A percentile compares a stretch with the other conserved stretches of the same genome.
These are phyloP conservation scores for Diaporthe vaccinii DNA, from an alignment of 2,329 filamentous ascomycete genomes.

Conservation along the genomic window DNA sequence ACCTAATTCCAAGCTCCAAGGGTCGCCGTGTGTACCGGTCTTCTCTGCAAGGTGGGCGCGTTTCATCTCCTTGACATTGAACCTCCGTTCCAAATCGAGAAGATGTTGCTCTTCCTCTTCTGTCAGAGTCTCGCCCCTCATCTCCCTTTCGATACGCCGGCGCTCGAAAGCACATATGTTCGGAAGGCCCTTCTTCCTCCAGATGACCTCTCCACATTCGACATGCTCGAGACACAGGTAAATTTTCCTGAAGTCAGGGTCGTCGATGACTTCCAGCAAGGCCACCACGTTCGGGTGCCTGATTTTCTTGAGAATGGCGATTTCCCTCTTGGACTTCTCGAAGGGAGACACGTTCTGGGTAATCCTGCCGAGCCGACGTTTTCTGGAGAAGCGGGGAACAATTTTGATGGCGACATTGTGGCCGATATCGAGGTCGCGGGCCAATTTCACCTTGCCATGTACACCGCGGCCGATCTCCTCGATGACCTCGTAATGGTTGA, in stretches of 20 bases:
- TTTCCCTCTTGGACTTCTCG: conserved; percentile 93
- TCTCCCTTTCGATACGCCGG: conserved; percentile 81
- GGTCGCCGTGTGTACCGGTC: conserved; percentile 69
- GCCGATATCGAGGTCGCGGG: conserved; percentile 80
- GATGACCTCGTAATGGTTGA: conserved; percentile 98
- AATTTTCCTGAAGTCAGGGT: conserved; percentile 95
- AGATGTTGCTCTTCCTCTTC: conserved; percentile 73
- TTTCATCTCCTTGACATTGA: conserved; percentile 69
- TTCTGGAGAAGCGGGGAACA: conserved; percentile 94
- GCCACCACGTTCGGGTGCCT: conserved; percentile 97
- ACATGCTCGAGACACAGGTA: conserved; percentile 98
- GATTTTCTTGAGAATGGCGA: conserved; percentile 98
- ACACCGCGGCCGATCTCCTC: conserved; percentile 96
- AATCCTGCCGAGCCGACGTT: conserved; percentile 88
- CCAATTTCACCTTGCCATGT: conserved; percentile 97
- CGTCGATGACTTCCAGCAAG: conserved; percentile 96
- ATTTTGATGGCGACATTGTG: conserved; percentile 98
- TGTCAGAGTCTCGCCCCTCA: conserved; percentile 69
- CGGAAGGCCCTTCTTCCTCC: conserved; percentile 89
- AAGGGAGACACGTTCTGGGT: conserved; percentile 70
- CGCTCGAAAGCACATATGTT: conserved; percentile 89
- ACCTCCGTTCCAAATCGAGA: conserved; percentile 70
- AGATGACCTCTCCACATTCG: conserved; percentile 92
- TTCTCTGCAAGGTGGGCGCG: conserved; percentile 67
- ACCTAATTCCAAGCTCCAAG: conserved; percentile 86